phyloP scores from a whole-genome alignment of 768 basidiomycete genomes.

The Goffeauzyma gilvescens region DNA sequence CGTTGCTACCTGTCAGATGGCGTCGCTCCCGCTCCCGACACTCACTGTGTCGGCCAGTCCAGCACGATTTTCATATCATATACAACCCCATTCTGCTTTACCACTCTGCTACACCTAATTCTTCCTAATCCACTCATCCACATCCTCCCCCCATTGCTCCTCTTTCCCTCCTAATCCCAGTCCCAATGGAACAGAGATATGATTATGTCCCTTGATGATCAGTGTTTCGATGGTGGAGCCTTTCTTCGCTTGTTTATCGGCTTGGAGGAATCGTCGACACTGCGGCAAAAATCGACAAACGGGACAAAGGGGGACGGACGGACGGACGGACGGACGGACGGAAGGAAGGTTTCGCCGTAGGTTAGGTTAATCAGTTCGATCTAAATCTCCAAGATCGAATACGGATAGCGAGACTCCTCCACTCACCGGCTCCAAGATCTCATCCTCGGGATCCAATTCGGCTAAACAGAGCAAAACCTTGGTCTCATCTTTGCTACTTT shows the following conservation, averaged over 20 bases:
- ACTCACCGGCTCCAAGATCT: slow-evolving; percentile 3
- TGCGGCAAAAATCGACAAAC: background rate
- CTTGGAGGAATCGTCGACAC: background rate
- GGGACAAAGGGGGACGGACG: background rate
- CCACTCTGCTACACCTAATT: too few species aligned
- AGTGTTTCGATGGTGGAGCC: background rate
- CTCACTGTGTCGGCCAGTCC: too few species aligned
- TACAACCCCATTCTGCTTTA: too few species aligned
- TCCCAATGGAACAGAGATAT: slow-evolving; percentile 5
- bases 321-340: too few species aligned
- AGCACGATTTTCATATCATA: too few species aligned
- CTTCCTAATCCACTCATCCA: slow-evolving; percentile 2
- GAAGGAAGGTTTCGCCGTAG: too few species aligned
- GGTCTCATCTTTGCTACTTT: background rate
- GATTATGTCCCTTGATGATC: slow-evolving; percentile 3
- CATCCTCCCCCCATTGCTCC: slow-evolving; percentile 1
- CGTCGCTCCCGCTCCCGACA: too few species aligned
- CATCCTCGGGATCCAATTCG: slow-evolving; percentile 4
- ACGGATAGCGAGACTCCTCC: background rate
- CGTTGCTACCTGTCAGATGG: too few species aligned
- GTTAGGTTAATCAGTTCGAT: background rate
- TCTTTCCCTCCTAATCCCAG: slow-evolving; percentile 4
- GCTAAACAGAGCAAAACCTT: slow-evolving; percentile 2
- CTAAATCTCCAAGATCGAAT: background rate
- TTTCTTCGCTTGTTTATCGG: background rate